These are phyloP conservation scores for Leccinum subfulvum DNA, from an alignment of 1,284 basidiomycete species.

Conservation along the genomic window DNA sequence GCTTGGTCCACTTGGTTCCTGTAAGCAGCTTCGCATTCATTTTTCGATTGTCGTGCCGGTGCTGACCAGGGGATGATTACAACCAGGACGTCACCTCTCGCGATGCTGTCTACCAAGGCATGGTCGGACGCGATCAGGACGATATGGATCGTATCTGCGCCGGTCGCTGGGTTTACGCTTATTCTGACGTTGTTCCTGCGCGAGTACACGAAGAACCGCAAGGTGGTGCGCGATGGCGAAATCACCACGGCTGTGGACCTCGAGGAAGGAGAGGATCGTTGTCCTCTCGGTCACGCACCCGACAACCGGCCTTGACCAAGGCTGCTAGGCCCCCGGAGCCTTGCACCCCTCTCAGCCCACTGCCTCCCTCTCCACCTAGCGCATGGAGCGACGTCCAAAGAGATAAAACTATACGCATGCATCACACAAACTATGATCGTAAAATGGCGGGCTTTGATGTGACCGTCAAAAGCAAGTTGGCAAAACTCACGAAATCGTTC, in stretches of 20 bases:
- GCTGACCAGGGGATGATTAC: slow-evolving; percentile 1
- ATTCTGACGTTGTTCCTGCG: slow-evolving; percentile 59
- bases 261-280: slow-evolving; percentile 10
- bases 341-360: no score
- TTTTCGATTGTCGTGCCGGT: not conserved
- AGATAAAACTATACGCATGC: no score
- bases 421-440: no score
- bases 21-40: slow-evolving; percentile 36
- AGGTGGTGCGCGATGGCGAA: slow-evolving; percentile 43
- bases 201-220: slow-evolving; percentile 61
- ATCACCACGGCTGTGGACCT: slow-evolving; percentile 21
- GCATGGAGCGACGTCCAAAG: no score
- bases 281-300: no score
- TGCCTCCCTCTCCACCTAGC: no score
- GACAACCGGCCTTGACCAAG: no score
- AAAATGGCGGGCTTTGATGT: no score
- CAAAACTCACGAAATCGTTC: no score
- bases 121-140: slow-evolving; percentile 67
- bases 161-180: slow-evolving; percentile 56
- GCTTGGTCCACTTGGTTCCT: slow-evolving; percentile 50
- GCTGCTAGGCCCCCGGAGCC: no score
- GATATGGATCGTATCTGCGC: slow-evolving; percentile 73
- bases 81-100: slow-evolving; percentile 48
- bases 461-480: no score
- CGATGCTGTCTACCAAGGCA: slow-evolving; percentile 57